Base-by-base conservation (phyloP, 257 asterid genomes). In the Agastache rugosa region DNA sequence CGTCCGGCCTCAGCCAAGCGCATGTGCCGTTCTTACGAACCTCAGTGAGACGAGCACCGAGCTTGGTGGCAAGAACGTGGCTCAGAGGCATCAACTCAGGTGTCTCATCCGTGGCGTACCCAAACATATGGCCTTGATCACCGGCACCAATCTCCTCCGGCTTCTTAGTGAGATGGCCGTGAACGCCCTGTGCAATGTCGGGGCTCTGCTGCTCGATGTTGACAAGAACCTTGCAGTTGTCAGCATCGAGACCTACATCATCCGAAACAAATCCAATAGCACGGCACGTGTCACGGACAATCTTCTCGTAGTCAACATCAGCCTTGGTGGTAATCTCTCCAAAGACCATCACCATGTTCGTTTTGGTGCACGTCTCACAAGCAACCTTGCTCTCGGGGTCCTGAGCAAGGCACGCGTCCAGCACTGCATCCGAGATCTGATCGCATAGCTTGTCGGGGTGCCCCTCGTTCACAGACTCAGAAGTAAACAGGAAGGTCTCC, bases 401-500 rank as follows among this genome's bases (percentile, higher is more conserved):
- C 81, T 88, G 95, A 27, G 82, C 91, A 1, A 90, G 83, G 87
- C 96, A 90, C 64, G 96, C 96, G 77, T 90, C 96, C 37, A 90
- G 95, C 74, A 90, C 90, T 48, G 96, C 96, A 83, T 90, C 96
- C 23, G 96, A 90, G 81, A 90, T 90, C 79, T 90, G 96, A 69
- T 90, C 96, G 70, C 96, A 90, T 23, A 90, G 91, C 87, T 90
- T 90, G 86, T 90, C 96, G 2, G 96, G 95, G 86, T 90, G 96
- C 31, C 96, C 96, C 83, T 90, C 96, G 34, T 88, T 90, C 75
- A 90, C 96, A 1, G 96, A 90, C 83, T 90, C 95, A 15, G 95
- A 90, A 44, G 96, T 90, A 80, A 87, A 90, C 72, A 90, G 85
- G 79, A 90, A 88, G 79, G 88, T 85, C 23, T 88, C 95, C 96